Percentiles rank a stretch among this genome's conserved stretches.
phyloP scores from a whole-genome alignment of 495 filamentous ascomycete genomes.

The Penicillium bovifimosum region DNA sequence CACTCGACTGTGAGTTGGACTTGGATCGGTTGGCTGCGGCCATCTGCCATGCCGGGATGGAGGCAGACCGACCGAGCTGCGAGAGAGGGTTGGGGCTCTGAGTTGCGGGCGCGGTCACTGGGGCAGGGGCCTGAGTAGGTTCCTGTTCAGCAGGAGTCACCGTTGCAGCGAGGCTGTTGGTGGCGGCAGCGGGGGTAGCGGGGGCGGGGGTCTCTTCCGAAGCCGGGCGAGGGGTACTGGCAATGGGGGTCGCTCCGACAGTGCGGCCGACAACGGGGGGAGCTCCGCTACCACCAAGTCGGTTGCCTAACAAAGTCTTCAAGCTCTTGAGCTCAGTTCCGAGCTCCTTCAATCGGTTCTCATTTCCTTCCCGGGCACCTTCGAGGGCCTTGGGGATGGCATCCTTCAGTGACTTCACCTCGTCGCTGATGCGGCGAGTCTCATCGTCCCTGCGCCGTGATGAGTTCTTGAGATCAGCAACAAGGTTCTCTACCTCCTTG shows the following conservation, averaged over 20 bases:
- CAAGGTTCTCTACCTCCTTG: constrained; percentile 74
- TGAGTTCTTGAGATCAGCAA: constrained; percentile 72
- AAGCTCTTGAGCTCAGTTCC: constrained; percentile 86
- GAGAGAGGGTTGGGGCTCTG: constrained; percentile 36
- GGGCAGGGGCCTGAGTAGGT: constrained; percentile 31
- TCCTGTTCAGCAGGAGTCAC: constrained; percentile 29
- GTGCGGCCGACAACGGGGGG: constrained; percentile 34
- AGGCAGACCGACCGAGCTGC: constrained; percentile 50
- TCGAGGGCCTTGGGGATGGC: constrained; percentile 82
- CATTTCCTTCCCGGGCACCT: constrained; percentile 77
- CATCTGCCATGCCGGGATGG: constrained; percentile 93
- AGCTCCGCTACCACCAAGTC: constrained; percentile 53
- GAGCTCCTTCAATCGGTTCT: constrained; percentile 76
- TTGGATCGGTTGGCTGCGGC: constrained; percentile 59
- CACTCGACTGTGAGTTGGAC: constrained; percentile 31
- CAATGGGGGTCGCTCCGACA: constrained; percentile 20
- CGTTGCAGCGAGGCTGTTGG: constrained; percentile 25
- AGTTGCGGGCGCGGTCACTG: constrained; percentile 30
- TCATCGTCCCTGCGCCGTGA: constrained; percentile 79
- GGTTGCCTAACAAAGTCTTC: constrained; percentile 78
- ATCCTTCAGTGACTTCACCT: constrained; percentile 74
- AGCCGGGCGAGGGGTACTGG: constrained; percentile 27
- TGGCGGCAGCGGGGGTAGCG: constrained; percentile 22
- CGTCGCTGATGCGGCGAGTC: constrained; percentile 74
- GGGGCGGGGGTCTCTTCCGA: constrained; percentile 11